Evolutionary conservation across 1,284 basidiomycete genomes (phyloP).

Genomic region (Rhodotorula sp.): DNA sequence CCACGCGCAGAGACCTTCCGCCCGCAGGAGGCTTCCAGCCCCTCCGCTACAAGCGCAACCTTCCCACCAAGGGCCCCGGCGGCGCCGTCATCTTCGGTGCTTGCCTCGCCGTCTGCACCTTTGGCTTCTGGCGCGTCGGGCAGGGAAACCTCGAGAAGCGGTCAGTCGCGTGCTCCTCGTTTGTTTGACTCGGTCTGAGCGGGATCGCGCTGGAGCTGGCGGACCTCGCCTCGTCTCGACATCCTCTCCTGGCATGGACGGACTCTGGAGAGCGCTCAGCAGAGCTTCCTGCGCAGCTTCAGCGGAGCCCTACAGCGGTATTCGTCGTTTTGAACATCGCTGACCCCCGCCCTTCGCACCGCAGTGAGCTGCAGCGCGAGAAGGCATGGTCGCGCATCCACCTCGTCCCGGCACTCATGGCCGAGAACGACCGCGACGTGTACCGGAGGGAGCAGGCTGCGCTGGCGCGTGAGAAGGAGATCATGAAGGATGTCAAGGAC

Average conservation of each 20-base stretch:
- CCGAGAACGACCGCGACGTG: constrained; percentile 41
- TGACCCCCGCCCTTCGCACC: not conserved
- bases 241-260: no score
- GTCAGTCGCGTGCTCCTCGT: constrained; percentile 59
- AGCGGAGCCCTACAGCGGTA: no score
- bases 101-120: constrained; percentile 79
- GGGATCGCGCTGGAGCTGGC: no score
- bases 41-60: constrained; percentile 93
- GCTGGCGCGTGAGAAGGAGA: constrained; percentile 76
- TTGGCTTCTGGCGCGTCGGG: constrained; percentile 90
- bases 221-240: no score
- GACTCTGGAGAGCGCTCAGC: no score
- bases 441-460: constrained; percentile 82
- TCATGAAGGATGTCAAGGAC: constrained; percentile 92
- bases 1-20: constrained; percentile 79
- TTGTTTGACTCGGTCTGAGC: not conserved
- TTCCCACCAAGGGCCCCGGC: constrained; percentile 88
- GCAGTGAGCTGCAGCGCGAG: constrained; percentile 89
- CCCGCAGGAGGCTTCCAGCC: constrained; percentile 89
- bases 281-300: no score
- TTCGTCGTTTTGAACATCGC: no score
- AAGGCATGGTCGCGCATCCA: constrained; percentile 95
- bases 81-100: constrained; percentile 82
- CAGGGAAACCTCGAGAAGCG: constrained; percentile 87
- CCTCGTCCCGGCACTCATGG: constrained; percentile 70